Conservation (phyloP, 2,329 filamentous ascomycete species). For the Talaromyces piceae region DNA sequence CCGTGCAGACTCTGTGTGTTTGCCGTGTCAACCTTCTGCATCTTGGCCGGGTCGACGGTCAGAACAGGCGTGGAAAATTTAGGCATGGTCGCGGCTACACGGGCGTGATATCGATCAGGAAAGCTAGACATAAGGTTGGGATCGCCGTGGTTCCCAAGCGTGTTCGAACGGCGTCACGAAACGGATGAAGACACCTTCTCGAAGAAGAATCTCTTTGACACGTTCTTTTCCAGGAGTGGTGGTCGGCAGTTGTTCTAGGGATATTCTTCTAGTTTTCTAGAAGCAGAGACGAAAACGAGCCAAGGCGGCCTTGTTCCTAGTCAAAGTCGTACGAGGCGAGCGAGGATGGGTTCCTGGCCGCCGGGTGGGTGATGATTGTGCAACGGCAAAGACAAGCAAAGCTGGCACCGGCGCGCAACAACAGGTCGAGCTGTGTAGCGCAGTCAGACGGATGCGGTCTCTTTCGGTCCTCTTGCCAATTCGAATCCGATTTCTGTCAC, state of each 20-base stretch:
- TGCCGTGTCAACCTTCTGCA: slow-evolving; percentile 89
- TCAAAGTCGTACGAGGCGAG: background rate
- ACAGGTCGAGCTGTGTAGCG: background rate
- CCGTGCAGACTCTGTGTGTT: slow-evolving; percentile 90
- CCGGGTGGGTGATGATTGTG: background rate
- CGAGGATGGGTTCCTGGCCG: background rate
- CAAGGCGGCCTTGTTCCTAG: background rate
- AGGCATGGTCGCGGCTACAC: slow-evolving; percentile 55
- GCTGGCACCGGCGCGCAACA: background rate
- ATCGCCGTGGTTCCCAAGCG: slow-evolving; percentile 38
- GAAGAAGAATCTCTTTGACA: slow-evolving; percentile 14
- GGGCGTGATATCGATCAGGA: slow-evolving; percentile 6
- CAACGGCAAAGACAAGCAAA: background rate
- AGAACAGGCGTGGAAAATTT: slow-evolving; percentile 77
- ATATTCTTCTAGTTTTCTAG: too few species aligned
- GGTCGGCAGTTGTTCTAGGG: too few species aligned
- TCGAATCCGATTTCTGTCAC: background rate
- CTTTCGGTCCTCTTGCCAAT: background rate
- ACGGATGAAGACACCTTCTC: slow-evolving; percentile 14
- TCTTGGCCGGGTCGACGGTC: slow-evolving; percentile 82
- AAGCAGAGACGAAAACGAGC: too few species aligned
- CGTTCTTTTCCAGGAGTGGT: too few species aligned
- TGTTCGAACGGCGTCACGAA: slow-evolving; percentile 34
- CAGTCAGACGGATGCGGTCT: background rate
- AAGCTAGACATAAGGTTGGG: slow-evolving; percentile 23